Conservation (phyloP, 371 early-diverging fungal genomes). For the Saksenaea oblongispora region DNA sequence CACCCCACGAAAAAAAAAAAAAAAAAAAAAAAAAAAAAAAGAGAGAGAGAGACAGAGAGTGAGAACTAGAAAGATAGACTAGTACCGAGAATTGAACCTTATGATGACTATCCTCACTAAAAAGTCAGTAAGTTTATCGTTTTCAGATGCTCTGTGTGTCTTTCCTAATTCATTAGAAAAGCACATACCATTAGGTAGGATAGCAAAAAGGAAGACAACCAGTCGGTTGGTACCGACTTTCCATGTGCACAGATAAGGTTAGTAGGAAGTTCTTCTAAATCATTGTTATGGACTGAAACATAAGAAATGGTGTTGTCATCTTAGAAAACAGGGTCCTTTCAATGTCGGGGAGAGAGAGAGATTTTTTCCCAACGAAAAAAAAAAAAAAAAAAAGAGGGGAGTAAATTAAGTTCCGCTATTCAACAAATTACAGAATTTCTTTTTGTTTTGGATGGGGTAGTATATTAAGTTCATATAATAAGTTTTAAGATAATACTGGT, state of each 20-base stretch:
- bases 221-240: background rate
- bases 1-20: background rate
- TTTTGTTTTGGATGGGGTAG: too few relatives aligned
- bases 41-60: too few relatives aligned
- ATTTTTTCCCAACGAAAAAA: background rate
- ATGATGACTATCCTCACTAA: too few relatives aligned
- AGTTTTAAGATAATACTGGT: background rate
- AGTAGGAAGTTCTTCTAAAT: background rate
- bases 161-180: background rate
- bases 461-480: background rate
- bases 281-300: too few relatives aligned
- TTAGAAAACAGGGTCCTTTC: too few relatives aligned
- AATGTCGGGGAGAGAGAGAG: background rate
- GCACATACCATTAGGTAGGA: background rate
- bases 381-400: background rate
- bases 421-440: too few relatives aligned
- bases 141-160: too few relatives aligned
- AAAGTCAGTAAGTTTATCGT: too few relatives aligned
- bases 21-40: background rate
- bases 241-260: background rate
- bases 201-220: background rate
- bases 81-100: too few relatives aligned
- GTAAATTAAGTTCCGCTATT: too few relatives aligned
- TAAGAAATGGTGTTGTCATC: background rate
- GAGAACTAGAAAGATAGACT: too few relatives aligned